Base-by-base conservation (phyloP, 2,329 filamentous ascomycete genomes). In the Lasiodiplodia sp. region DNA sequence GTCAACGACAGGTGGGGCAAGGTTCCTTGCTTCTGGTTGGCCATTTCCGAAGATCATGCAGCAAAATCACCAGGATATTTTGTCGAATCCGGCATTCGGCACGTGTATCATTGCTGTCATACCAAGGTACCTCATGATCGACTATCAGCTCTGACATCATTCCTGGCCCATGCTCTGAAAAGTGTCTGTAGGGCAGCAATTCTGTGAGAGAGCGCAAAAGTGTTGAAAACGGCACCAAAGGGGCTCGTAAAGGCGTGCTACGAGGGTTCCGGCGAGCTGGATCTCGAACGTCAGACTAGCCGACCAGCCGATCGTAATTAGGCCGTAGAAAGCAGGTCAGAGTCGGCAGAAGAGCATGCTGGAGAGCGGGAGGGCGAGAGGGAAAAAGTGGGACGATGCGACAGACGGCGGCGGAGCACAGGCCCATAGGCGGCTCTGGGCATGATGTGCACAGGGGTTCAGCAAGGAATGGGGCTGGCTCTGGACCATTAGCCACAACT, bases 381-480 rank as follows among this genome's bases (percentile, higher is more conserved):
- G 37, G 23, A 57, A 12, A 34, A 25, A 60, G 57, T 47, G 57
- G 38, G 23, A 57, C 55, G 55, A 76, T 12, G n/a, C 34, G 40
- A 44, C 6, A 38, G 3, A 18, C 38, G 38, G 57, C 44, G 56
- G 18, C 23, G 25, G 4, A 18, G 56, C 57, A 60, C 57, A 60
- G 57, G 2, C 14, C 31, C 57, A 18, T 38, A 31, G 37, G 38
- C 37, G 38, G 37, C 12, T 34, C 44, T 34, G 40, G 44, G 21
- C 58, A 18, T 63, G 58, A 63, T 63, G 40, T 63, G 58, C 58
- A 11, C 58, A 63, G 58, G 57, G 57, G 44, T 25, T 3, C 37
- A 47, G 38, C 57, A 60, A 38, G 58, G 58, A 63, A 63, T 28
- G 57, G 16, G 37, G 37, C 57, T 47, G 57, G 57, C 57, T 40